These are phyloP conservation scores for Camptophora hylomeconis DNA, from an alignment of 2,329 filamentous ascomycete genomes.

Conservation along the genomic window DNA sequence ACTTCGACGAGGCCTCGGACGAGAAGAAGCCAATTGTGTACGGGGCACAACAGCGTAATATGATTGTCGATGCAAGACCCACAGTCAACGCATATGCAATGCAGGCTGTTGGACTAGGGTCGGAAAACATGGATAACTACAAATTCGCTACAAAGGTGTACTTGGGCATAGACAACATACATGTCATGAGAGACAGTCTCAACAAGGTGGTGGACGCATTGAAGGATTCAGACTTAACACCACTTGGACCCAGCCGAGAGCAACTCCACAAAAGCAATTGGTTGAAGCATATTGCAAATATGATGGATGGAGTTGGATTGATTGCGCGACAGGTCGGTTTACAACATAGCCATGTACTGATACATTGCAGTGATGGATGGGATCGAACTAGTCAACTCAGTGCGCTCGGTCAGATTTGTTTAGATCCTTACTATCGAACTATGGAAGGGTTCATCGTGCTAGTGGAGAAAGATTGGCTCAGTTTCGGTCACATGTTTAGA, in stretches of 20 bases:
- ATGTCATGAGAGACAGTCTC: constrained; percentile 89
- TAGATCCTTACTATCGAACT: constrained; percentile 91
- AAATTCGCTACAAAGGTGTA: constrained; percentile 83
- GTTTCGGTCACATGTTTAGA: constrained; percentile 95
- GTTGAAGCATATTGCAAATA: constrained; percentile 75
- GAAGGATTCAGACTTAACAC: constrained; percentile 82
- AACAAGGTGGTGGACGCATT: constrained; percentile 77
- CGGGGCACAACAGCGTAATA: constrained; percentile 81
- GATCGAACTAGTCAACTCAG: constrained; percentile 92
- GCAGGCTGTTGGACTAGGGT: constrained; percentile 83
- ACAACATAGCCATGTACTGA: constrained; percentile 85
- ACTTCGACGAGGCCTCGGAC: constrained; percentile 7
- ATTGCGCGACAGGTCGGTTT: constrained; percentile 83
- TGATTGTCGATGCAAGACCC: constrained; percentile 91
- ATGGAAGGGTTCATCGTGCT: constrained; percentile 88
- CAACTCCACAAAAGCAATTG: constrained; percentile 72
- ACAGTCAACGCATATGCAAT: constrained; percentile 91
- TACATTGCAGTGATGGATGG: constrained; percentile 98
- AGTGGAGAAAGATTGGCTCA: constrained; percentile 94
- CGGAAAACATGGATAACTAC: constrained; percentile 97
- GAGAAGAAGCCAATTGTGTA: constrained; percentile 55
- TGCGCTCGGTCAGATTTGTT: constrained; percentile 78
- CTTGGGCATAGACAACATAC: constrained; percentile 94
- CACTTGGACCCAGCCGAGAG: constrained; percentile 69
- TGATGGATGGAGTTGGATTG: constrained; percentile 71